phyloP scores from a whole-genome alignment of 768 basidiomycete species.

The Pisolithus marmoratus region DNA sequence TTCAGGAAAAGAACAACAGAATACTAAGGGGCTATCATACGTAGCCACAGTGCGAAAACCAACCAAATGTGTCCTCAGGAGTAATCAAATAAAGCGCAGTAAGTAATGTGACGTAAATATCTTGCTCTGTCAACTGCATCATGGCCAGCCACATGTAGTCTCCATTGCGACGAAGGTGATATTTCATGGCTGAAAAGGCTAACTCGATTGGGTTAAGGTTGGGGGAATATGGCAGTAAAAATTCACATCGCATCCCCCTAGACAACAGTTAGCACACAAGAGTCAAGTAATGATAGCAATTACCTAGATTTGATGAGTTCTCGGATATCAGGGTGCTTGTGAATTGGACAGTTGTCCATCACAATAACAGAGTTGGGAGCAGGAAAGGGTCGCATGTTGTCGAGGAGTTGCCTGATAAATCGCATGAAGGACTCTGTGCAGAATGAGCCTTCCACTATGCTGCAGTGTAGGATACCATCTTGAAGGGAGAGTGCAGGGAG shows the following conservation, averaged over 20 bases:
- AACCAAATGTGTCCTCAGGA: constrained; percentile 6
- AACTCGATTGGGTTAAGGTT: constrained; percentile 25
- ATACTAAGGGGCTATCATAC: neutral
- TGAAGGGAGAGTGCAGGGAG: constrained; percentile 24
- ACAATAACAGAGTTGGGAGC: constrained; percentile 31
- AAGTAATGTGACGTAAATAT: constrained; percentile 15
- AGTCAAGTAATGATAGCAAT: constrained; percentile 5
- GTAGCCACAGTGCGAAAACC: constrained; percentile 9
- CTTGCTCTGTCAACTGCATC: constrained; percentile 3
- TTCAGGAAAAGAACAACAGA: too few relatives aligned
- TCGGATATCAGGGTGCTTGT: constrained; percentile 17
- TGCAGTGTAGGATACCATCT: constrained; percentile 28
- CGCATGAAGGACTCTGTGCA: constrained; percentile 20
- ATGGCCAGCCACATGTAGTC: constrained; percentile 9
- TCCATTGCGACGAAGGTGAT: constrained; percentile 14
- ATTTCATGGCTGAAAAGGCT: constrained; percentile 25
- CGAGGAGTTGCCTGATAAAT: constrained; percentile 30
- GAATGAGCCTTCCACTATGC: constrained; percentile 26
- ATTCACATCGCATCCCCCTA: constrained; percentile 5
- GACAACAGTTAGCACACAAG: neutral
- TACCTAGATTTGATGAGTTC: too few relatives aligned
- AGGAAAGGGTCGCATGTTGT: constrained; percentile 34
- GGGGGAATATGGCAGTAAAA: constrained; percentile 25
- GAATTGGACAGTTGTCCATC: constrained; percentile 35
- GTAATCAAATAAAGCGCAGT: constrained; percentile 17